These are phyloP conservation scores for Acanthamoeba triangularis DNA, from an alignment of 208 protist genomes.

Conservation along the genomic window DNA sequence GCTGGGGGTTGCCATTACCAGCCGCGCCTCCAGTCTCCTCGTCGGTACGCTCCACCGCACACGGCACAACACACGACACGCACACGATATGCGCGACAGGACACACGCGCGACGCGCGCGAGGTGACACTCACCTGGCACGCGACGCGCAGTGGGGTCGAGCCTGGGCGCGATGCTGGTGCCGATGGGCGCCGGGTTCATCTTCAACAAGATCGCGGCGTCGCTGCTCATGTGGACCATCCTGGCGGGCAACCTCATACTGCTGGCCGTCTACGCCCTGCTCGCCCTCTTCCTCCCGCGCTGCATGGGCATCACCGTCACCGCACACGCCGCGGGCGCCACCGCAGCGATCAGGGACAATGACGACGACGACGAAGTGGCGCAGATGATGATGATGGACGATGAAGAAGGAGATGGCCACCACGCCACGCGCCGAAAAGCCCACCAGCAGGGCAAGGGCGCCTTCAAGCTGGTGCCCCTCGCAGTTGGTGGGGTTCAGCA, in stretches of 20 bases:
- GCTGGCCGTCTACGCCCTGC: background rate
- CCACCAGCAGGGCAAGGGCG: too few species aligned
- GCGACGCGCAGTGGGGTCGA: background rate
- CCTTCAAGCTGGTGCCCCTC: too few species aligned
- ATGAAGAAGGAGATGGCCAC: too few species aligned
- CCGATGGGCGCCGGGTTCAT: slow-evolving; percentile 28
- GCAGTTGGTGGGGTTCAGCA: too few species aligned
- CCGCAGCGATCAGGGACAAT: background rate
- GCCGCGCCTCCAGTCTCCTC: slow-evolving; percentile 15
- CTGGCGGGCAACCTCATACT: background rate
- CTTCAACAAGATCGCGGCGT: background rate
- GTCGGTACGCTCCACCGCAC: background rate
- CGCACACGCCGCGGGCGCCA: background rate
- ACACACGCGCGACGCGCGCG: background rate
- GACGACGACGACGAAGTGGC: too few species aligned
- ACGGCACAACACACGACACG: background rate
- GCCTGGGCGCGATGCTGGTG: slow-evolving; percentile 17
- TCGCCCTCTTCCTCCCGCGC: slow-evolving; percentile 14
- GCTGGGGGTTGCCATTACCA: slow-evolving; percentile 18
- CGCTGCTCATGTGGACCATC: slow-evolving; percentile 31
- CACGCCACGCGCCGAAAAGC: too few species aligned
- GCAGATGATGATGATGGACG: too few species aligned
- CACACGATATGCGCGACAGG: background rate
- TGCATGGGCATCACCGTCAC: slow-evolving; percentile 28
- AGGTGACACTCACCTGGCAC: too few species aligned